phyloP scores from a whole-genome alignment of 176 grass and related monocot genomes.

The Eragrostis nindensis region DNA sequence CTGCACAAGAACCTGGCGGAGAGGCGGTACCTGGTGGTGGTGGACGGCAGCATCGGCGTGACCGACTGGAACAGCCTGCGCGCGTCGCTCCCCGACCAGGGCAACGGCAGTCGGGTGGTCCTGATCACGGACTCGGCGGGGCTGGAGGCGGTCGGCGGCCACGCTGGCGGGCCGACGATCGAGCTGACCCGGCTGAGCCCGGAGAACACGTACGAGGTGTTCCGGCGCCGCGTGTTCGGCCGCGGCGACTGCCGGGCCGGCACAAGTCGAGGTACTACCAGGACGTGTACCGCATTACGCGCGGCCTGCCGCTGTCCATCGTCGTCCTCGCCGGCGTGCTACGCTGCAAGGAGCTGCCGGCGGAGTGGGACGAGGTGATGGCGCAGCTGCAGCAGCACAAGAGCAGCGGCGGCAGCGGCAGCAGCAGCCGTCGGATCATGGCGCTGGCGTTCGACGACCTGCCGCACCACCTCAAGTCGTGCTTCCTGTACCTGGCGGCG shows the following conservation, averaged over 20 bases:
- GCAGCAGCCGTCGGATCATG: constrained; percentile 37
- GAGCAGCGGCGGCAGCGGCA: not conserved
- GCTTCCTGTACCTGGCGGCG: constrained; percentile 63
- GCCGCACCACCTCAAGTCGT: constrained; percentile 73
- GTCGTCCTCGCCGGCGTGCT: constrained; percentile 57
- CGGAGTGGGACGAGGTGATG: constrained; percentile 63
- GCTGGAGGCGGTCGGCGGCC: constrained; percentile 24
- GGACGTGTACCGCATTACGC: constrained; percentile 53
- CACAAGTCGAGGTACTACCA: constrained; percentile 53
- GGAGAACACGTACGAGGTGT: constrained; percentile 54
- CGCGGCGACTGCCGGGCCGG: constrained; percentile 41
- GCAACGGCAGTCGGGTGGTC: constrained; percentile 54
- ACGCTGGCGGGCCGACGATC: constrained; percentile 23
- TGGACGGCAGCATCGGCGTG: constrained; percentile 40
- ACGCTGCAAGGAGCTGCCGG: constrained; percentile 45
- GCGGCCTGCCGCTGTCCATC: constrained; percentile 48
- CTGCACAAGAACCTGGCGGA: constrained; percentile 38
- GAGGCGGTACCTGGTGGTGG: constrained; percentile 48
- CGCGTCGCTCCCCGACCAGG: constrained; percentile 49
- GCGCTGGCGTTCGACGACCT: constrained; percentile 59
- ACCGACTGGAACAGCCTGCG: constrained; percentile 57
- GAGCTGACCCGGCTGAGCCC: constrained; percentile 33
- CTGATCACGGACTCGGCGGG: constrained; percentile 33
- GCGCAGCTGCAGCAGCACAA: constrained; percentile 38
- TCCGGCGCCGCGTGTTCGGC: constrained; percentile 58